Evolutionary conservation across 148 eudicot species (phyloP).

Genomic region (Selenicereus undatus): DNA sequence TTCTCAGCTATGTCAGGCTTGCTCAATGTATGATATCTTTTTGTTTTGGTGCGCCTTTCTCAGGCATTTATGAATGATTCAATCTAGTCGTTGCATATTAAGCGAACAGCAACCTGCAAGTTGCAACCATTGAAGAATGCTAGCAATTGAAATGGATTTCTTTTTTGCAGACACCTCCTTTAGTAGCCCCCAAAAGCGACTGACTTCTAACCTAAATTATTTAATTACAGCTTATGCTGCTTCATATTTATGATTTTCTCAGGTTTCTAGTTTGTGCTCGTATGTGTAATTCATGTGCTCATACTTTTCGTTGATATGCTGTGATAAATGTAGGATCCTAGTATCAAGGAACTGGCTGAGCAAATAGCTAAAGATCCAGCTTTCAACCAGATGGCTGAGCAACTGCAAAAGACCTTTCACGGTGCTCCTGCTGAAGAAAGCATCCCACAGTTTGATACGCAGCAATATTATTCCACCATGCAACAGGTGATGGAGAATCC

Average conservation of each 20-base stretch:
- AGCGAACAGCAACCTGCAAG: background rate
- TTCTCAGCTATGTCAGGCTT: slow-evolving; percentile 90
- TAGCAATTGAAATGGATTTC: background rate
- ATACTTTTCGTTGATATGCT: background rate
- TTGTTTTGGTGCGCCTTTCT: background rate
- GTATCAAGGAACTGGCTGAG: slow-evolving; percentile 94
- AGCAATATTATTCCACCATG: slow-evolving; percentile 81
- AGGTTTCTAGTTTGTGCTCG: background rate
- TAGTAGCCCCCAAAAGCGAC: background rate
- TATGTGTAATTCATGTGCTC: background rate
- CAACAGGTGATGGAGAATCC: slow-evolving; percentile 99
- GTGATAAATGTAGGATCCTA: slow-evolving; percentile 66
- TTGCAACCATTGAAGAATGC: background rate
- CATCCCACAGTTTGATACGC: slow-evolving; percentile 73
- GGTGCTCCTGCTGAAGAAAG: slow-evolving; percentile 59
- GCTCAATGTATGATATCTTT: slow-evolving; percentile 53
- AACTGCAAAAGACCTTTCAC: slow-evolving; percentile 73
- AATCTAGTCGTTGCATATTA: background rate
- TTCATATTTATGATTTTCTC: background rate
- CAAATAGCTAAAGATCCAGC: slow-evolving; percentile 90
- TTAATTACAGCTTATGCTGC: background rate
- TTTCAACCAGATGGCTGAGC: slow-evolving; percentile 95
- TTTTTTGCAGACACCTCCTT: background rate
- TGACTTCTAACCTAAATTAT: background rate
- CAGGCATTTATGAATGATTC: background rate